Base-by-base conservation (phyloP, 495 filamentous ascomycete genomes). In the Tuber magnatum region DNA sequence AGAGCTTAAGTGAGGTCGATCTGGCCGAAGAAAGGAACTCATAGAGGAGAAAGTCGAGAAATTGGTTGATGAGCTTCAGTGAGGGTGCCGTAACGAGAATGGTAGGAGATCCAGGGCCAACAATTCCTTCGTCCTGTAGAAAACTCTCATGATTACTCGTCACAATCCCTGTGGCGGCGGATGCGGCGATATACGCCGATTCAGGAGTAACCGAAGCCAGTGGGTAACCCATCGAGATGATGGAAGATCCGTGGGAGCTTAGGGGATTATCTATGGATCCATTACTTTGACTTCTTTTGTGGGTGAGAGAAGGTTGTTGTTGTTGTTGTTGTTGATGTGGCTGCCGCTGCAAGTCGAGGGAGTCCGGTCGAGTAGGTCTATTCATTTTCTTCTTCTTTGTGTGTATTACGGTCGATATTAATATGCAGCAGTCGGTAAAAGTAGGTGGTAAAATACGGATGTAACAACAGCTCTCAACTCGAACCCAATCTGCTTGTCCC, bases 31-130 rank as follows among this genome's bases (percentile, higher is more conserved):
- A 88, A 20, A 99, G 89, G 77, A 98, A 91, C 80, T 92, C 94
- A 86, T 92, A 97, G 4, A 99, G 86, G 1, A 98, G 86, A 79
- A 97, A 93, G 82, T 99, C 96, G 71, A 99, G 89, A 84, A 99
- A 98, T 72, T 89, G 88, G 83, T 99, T 99, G 83, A 97, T 87
- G 6, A 96, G 88, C 44, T 88, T 87, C 70, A 99, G 86, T 3
- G 95, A 93, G 32, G 86, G 88, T 12, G 89, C 87, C 69, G 93
- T 91, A 40, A 97, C 92, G 72, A 91, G 83, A n/a, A 92, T 92
- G 24, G 88, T 87, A 74, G 89, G 89, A 71, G 87, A 87, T 22
- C 88, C 87, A 6, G 89, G 88, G 73, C 91, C 87, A 42, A 90
- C 87, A 72, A 87, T 87, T 76, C 88, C 87, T 72, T 91, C 87